Evolutionary conservation across 345 rosid species (phyloP).

Genomic region (Melastoma malabathricum): DNA sequence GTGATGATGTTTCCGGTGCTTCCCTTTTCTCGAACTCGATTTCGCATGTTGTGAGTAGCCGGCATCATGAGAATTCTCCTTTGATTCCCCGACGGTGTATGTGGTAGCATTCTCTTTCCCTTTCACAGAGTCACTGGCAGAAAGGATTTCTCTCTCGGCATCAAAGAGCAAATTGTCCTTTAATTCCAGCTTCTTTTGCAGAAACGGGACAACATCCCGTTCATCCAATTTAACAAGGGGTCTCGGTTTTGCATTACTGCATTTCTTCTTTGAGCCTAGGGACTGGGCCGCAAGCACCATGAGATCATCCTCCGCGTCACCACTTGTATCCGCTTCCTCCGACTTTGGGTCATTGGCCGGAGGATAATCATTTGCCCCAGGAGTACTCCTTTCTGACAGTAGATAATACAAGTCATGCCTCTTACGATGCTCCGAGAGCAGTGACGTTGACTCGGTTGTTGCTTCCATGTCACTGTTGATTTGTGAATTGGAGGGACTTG

Average conservation of each 20-base stretch:
- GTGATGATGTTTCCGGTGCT: slow-evolving; percentile 25
- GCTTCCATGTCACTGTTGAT: slow-evolving; percentile 46
- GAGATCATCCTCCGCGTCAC: slow-evolving; percentile 29
- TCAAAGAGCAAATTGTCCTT: slow-evolving; percentile 45
- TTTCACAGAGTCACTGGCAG: slow-evolving; percentile 32
- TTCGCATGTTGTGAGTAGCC: slow-evolving; percentile 18
- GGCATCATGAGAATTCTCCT: slow-evolving; percentile 21
- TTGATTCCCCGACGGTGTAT: slow-evolving; percentile 12
- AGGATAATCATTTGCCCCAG: slow-evolving; percentile 45
- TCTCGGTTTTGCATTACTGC: slow-evolving; percentile 53
- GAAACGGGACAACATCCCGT: slow-evolving; percentile 27
- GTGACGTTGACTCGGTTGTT: slow-evolving; percentile 50
- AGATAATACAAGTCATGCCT: slow-evolving; percentile 79
- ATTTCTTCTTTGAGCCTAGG: slow-evolving; percentile 38
- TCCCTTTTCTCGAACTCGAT: slow-evolving; percentile 40
- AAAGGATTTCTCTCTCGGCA: slow-evolving; percentile 58
- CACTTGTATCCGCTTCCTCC: slow-evolving; percentile 11
- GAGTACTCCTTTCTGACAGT: slow-evolving; percentile 41
- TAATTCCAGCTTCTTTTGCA: slow-evolving; percentile 17
- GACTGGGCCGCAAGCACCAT: slow-evolving; percentile 44
- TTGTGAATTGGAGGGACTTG: slow-evolving; percentile 20
- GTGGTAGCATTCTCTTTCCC: slow-evolving; percentile 43
- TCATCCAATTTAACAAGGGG: slow-evolving; percentile 90
- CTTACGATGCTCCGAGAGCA: slow-evolving; percentile 81
- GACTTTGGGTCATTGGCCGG: slow-evolving; percentile 55